Evolutionary conservation across 495 filamentous ascomycete genomes (phyloP).

Genomic region (Xylaria castorea): DNA sequence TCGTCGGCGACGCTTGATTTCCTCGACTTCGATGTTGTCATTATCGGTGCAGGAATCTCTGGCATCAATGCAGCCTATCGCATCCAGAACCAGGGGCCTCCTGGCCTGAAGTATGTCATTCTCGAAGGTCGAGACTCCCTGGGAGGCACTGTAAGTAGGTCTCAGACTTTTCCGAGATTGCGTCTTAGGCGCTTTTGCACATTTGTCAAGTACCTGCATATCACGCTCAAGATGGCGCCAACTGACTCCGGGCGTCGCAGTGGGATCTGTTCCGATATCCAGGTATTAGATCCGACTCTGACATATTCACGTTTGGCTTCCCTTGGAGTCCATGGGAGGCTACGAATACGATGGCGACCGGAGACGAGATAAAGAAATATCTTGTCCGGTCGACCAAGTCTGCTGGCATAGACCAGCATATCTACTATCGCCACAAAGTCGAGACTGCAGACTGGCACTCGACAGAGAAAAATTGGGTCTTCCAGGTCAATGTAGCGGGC

Average conservation of each 20-base stretch:
- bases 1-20: background rate
- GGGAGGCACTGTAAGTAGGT: constrained; percentile 60
- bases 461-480: constrained; percentile 64
- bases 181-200: background rate
- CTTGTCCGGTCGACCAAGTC: constrained; percentile 63
- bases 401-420: constrained; percentile 68
- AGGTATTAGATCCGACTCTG: constrained; percentile 71
- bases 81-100: constrained; percentile 65
- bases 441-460: constrained; percentile 64
- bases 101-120: constrained; percentile 60
- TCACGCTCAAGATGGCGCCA: background rate
- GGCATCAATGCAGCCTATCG: constrained; percentile 79
- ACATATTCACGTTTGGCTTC: constrained; percentile 72
- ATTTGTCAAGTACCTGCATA: background rate
- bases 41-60: constrained; percentile 77
- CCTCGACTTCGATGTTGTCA: constrained; percentile 62
- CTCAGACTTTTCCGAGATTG: background rate
- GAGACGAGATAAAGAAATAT: constrained; percentile 65
- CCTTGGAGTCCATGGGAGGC: constrained; percentile 63
- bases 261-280: constrained; percentile 78
- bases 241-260: background rate
- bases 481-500: constrained; percentile 58
- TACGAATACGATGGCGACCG: constrained; percentile 65
- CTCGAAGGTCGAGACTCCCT: constrained; percentile 66
- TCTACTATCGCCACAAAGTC: constrained; percentile 66